These are phyloP conservation scores for Elaeis guineensis DNA, from an alignment of 176 grass and related monocot genomes.

Conservation along the genomic window DNA sequence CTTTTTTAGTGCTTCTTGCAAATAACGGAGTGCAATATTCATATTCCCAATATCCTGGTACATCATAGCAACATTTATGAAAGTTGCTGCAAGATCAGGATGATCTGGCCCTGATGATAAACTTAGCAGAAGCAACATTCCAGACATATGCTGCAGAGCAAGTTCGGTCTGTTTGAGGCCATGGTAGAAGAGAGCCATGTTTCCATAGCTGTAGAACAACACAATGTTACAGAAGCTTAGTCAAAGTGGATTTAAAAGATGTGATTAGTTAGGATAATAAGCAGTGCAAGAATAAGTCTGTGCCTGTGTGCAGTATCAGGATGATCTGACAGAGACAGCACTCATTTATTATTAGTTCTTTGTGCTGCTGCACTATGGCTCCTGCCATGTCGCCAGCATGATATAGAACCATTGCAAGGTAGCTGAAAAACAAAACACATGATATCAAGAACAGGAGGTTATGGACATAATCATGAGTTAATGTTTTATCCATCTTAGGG, in stretches of 20 bases:
- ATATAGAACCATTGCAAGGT: constrained; percentile 88
- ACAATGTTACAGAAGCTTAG: too few relatives aligned
- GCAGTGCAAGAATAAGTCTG: not conserved
- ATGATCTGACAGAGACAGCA: constrained; percentile 86
- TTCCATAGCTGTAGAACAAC: constrained; percentile 63
- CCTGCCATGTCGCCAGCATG: constrained; percentile 85
- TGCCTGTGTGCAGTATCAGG: constrained; percentile 98
- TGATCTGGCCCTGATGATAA: constrained; percentile 82
- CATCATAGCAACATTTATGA: constrained; percentile 97
- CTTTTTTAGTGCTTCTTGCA: constrained; percentile 90
- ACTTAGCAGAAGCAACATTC: constrained; percentile 61
- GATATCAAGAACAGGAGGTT: constrained; percentile 8
- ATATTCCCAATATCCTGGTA: constrained; percentile 89
- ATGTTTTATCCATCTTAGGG: too few relatives aligned
- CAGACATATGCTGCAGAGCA: constrained; percentile 78
- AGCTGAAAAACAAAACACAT: constrained; percentile 35
- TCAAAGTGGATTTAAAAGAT: too few relatives aligned
- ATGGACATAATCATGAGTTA: not conserved
- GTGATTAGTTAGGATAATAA: too few relatives aligned
- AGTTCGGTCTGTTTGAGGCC: constrained; percentile 87
- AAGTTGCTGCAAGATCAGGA: constrained; percentile 79
- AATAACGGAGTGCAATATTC: constrained; percentile 74
- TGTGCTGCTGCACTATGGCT: constrained; percentile 94
- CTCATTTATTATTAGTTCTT: constrained; percentile 98
- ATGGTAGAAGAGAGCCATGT: constrained; percentile 96